These are phyloP conservation scores for Furcasterigmium sp. DNA, from an alignment of 2,329 filamentous ascomycete genomes.

Conservation along the genomic window DNA sequence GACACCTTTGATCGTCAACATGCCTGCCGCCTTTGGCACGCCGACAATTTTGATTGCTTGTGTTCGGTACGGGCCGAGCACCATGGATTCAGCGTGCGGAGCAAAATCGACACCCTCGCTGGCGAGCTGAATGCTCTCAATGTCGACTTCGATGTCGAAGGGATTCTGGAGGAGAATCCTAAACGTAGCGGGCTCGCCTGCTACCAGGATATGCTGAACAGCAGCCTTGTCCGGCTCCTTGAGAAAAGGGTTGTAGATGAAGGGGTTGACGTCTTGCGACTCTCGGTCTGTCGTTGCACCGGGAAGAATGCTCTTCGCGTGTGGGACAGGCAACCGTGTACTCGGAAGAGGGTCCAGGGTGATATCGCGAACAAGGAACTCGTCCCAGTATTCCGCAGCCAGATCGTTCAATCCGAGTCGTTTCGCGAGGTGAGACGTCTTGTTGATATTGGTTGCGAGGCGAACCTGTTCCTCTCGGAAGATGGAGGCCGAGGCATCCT, in stretches of 20 bases:
- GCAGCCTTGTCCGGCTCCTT: slow-evolving; percentile 58
- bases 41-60: slow-evolving; percentile 72
- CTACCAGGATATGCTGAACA: slow-evolving; percentile 66
- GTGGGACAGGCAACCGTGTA: slow-evolving; percentile 59
- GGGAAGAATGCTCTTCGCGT: slow-evolving; percentile 51
- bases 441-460: slow-evolving; percentile 78
- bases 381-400: slow-evolving; percentile 91
- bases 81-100: slow-evolving; percentile 56
- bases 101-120: slow-evolving; percentile 69
- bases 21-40: slow-evolving; percentile 60
- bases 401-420: slow-evolving; percentile 67
- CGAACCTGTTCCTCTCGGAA: slow-evolving; percentile 78
- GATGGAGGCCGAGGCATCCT: slow-evolving; percentile 66
- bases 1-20: slow-evolving; percentile 71
- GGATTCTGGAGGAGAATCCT: slow-evolving; percentile 86
- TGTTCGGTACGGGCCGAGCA: slow-evolving; percentile 76
- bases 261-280: slow-evolving; percentile 68
- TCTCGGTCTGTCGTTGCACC: slow-evolving; percentile 43
- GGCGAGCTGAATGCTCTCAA: slow-evolving; percentile 75
- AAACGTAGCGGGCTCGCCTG: slow-evolving; percentile 73
- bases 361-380: slow-evolving; percentile 80
- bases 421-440: slow-evolving; percentile 72
- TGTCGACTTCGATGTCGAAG: slow-evolving; percentile 86
- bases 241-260: slow-evolving; percentile 92
- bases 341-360: slow-evolving; percentile 60